Percentiles rank a stretch among this genome's conserved stretches.
These are phyloP conservation scores for Termitomyces heimii DNA, from an alignment of 768 basidiomycete genomes.

Conservation along the genomic window DNA sequence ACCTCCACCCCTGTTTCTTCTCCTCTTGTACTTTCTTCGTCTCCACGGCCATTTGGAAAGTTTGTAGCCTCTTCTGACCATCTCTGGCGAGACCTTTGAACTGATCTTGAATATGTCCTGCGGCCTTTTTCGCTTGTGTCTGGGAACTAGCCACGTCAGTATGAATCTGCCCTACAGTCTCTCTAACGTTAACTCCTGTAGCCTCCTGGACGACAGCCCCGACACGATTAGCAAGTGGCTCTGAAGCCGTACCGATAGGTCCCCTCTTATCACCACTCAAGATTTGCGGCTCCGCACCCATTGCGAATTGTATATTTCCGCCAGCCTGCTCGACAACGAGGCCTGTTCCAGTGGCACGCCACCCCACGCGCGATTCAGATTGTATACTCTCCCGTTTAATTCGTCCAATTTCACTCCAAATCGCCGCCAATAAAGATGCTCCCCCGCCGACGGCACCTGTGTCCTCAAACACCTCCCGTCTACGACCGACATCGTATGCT, in stretches of 20 bases:
- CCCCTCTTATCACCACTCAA: slow-evolving; percentile 62
- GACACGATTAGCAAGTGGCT: slow-evolving; percentile 30
- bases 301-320: slow-evolving; percentile 36
- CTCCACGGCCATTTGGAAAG: slow-evolving; percentile 39
- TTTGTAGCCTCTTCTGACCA: slow-evolving; percentile 23
- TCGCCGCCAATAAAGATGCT: slow-evolving; percentile 42
- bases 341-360: slow-evolving; percentile 59
- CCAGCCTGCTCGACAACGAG: slow-evolving; percentile 46
- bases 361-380: slow-evolving; percentile 27
- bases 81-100: slow-evolving; percentile 28
- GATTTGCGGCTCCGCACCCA: slow-evolving; percentile 74
- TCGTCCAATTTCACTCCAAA: slow-evolving; percentile 67
- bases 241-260: slow-evolving; percentile 51
- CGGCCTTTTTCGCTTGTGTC: slow-evolving; percentile 17
- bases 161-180: slow-evolving; percentile 9
- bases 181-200: slow-evolving; percentile 21
- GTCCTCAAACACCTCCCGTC: slow-evolving; percentile 61
- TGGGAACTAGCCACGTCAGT: slow-evolving; percentile 19
- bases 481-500: slow-evolving; percentile 51
- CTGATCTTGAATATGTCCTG: slow-evolving; percentile 17
- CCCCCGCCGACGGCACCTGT: slow-evolving; percentile 47
- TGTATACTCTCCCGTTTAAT: slow-evolving; percentile 31
- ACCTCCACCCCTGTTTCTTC: slow-evolving; percentile 39
- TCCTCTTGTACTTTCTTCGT: slow-evolving; percentile 34
- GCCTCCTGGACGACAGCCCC: slow-evolving; percentile 23